Percentiles rank a stretch among this genome's conserved stretches.
Evolutionary conservation across 169 alveolate genomes (phyloP).

Genomic region (Cyclospora cayetanensis): DNA sequence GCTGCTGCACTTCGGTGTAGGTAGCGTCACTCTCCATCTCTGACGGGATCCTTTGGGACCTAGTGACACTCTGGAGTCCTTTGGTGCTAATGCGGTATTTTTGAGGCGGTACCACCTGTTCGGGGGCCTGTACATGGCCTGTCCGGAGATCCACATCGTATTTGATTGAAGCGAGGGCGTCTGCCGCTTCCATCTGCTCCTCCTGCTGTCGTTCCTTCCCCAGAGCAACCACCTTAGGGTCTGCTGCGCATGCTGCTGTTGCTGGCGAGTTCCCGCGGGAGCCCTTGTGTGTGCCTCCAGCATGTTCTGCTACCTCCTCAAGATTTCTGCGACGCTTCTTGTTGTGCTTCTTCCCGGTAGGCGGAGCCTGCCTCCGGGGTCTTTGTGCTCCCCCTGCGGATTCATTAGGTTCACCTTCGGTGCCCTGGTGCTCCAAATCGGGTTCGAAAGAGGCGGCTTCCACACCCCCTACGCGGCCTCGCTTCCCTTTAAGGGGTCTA

Average conservation of each 20-base stretch:
- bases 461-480: too few species aligned
- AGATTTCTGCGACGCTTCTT: neutral
- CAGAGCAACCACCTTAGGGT: too few species aligned
- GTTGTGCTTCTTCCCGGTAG: neutral
- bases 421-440: too few species aligned
- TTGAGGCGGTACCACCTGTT: too few species aligned
- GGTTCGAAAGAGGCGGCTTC: too few species aligned
- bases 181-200: neutral
- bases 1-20: neutral
- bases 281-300: neutral
- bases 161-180: too few species aligned
- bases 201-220: neutral
- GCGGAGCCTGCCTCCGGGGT: constrained; percentile 18
- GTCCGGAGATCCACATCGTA: too few species aligned
- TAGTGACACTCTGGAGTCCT: neutral
- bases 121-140: too few species aligned
- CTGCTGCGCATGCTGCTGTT: constrained; percentile 30
- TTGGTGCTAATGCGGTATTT: neutral
- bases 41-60: neutral
- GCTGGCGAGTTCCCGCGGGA: neutral
- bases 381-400: too few species aligned
- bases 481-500: too few species aligned
- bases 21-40: neutral
- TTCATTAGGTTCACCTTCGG: too few species aligned
- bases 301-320: too few species aligned